phyloP scores from a whole-genome alignment of 2,329 filamentous ascomycete species.

The Onygena corvina region DNA sequence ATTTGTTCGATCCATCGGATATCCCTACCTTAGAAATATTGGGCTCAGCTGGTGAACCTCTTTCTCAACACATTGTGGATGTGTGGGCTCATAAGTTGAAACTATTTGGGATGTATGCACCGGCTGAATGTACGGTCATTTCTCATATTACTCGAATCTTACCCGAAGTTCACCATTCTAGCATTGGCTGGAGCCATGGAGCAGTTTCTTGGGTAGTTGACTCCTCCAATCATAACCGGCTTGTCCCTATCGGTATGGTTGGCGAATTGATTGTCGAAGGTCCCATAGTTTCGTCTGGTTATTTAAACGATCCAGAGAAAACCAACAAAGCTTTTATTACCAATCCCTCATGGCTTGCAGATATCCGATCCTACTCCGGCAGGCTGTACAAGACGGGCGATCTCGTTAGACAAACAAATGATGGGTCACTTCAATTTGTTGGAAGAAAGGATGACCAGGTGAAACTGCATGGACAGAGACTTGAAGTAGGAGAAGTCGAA shows the following conservation, averaged over 20 bases:
- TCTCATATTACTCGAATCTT: not conserved
- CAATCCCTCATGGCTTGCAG: constrained; percentile 10
- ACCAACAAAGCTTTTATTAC: constrained; percentile 21
- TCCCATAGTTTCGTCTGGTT: constrained; percentile 25
- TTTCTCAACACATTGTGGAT: constrained; percentile 23
- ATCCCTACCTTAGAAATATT: constrained; percentile 24
- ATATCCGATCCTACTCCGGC: not conserved
- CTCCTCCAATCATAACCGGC: constrained; percentile 13
- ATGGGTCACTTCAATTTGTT: constrained; percentile 18
- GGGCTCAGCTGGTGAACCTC: constrained; percentile 30
- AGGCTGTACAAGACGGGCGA: constrained; percentile 6
- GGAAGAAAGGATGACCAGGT: constrained; percentile 49
- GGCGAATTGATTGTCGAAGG: constrained; percentile 27
- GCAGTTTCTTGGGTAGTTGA: constrained; percentile 18
- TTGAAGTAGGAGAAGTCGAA: constrained; percentile 41
- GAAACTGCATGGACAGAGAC: constrained; percentile 48
- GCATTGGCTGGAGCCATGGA: constrained; percentile 8
- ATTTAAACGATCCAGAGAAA: constrained; percentile 24
- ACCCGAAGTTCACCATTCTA: constrained; percentile 1
- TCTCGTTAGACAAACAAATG: constrained; percentile 4
- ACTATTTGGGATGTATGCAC: constrained; percentile 16
- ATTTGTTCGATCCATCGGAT: constrained; percentile 22
- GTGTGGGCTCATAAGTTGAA: constrained; percentile 19
- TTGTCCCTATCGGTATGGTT: constrained; percentile 18
- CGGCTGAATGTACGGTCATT: constrained; percentile 17